Conservation (phyloP, 208 protist species). For the Trypanosoma vivax region DNA sequence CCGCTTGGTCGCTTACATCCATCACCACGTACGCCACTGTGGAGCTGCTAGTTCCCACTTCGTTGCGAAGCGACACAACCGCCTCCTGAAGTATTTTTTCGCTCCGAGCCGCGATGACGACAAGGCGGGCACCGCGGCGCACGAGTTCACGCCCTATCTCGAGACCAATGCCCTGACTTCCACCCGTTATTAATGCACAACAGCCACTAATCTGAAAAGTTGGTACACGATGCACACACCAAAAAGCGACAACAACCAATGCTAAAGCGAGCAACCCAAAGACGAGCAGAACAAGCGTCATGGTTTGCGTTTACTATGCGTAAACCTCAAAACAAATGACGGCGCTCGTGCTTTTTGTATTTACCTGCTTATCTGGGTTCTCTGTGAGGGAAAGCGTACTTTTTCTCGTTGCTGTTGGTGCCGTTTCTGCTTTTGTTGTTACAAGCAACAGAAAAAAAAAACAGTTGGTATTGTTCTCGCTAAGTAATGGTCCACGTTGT, state of each 20-base stretch:
- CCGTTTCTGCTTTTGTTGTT: too few species aligned
- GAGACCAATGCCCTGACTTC: conserved; percentile 79
- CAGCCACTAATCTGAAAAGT: conserved; percentile 26
- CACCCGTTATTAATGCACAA: conserved; percentile 76
- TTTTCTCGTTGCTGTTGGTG: too few species aligned
- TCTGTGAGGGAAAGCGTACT: too few species aligned
- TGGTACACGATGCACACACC: conserved; percentile 54
- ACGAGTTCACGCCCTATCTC: conserved; percentile 57
- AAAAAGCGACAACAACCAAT: conserved; percentile 22
- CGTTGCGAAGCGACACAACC: conserved; percentile 31
- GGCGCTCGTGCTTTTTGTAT: too few species aligned
- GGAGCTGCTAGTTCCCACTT: conserved; percentile 25
- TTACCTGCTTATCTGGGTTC: too few species aligned
- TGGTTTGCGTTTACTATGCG: neutral
- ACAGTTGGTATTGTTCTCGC: too few species aligned
- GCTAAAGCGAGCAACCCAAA: conserved; percentile 13
- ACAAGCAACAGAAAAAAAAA: too few species aligned
- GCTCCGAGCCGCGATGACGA: conserved; percentile 71
- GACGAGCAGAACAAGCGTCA: conserved; percentile 3
- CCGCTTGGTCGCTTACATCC: conserved; percentile 67
- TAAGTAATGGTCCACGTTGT: too few species aligned
- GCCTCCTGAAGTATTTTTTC: conserved; percentile 50
- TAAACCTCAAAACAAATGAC: too few species aligned
- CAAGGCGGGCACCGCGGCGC: conserved; percentile 28
- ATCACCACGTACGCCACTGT: conserved; percentile 61